Evolutionary conservation across 768 basidiomycete genomes (phyloP).

Genomic region (Phanerodontia chrysosporium): DNA sequence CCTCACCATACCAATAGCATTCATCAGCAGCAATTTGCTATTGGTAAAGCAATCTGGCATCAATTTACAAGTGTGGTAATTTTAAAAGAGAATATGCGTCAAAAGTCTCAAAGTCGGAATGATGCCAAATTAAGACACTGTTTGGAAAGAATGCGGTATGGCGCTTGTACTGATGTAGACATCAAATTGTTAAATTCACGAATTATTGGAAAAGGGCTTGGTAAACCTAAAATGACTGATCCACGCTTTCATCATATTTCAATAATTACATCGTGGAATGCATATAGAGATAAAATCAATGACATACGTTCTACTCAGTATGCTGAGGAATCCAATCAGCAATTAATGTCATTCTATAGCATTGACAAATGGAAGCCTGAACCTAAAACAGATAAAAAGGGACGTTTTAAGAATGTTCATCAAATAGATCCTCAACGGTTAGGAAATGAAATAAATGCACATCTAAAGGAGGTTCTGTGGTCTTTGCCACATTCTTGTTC

Average conservation of each 20-base stretch:
- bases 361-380: not conserved
- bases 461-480: conserved; percentile 20
- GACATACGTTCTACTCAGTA: conserved; percentile 27
- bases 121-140: conserved; percentile 28
- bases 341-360: conserved; percentile 23
- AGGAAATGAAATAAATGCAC: not conserved
- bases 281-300: conserved; percentile 36
- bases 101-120: conserved; percentile 10
- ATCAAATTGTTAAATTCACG: conserved; percentile 29
- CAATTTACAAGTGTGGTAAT: conserved; percentile 17
- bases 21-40: not conserved
- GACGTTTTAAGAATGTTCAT: not conserved
- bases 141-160: conserved; percentile 35
- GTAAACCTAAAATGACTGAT: conserved; percentile 12
- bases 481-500: conserved; percentile 13
- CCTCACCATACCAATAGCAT: not conserved
- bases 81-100: conserved; percentile 17
- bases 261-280: conserved; percentile 35
- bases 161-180: conserved; percentile 35
- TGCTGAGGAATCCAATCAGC: conserved; percentile 28
- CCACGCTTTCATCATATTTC: conserved; percentile 29
- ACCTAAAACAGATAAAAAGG: not conserved
- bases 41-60: conserved; percentile 19
- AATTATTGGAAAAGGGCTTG: conserved; percentile 16
- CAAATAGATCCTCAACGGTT: not conserved